phyloP scores from a whole-genome alignment of 192 early-diverging fungal species.

The Funneliformis geosporum region DNA sequence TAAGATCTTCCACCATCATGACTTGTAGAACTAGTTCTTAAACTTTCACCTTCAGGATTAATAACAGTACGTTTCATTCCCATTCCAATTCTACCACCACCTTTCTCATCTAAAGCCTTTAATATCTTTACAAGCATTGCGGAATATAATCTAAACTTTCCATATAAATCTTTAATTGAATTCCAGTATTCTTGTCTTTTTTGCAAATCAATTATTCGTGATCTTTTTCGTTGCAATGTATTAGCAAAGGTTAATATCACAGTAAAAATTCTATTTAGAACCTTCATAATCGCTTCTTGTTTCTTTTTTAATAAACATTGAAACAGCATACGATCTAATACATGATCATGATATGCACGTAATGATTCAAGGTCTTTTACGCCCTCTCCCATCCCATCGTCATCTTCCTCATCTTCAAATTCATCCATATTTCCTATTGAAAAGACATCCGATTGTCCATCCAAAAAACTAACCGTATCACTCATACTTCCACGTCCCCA shows the following conservation, averaged over 20 bases:
- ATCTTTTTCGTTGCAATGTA: slow-evolving; percentile 5
- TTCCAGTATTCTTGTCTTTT: not conserved
- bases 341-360: slow-evolving; percentile 46
- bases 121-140: slow-evolving; percentile 44
- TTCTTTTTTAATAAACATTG: slow-evolving; percentile 50
- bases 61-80: not conserved
- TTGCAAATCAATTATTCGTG: not conserved
- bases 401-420: slow-evolving; percentile 25
- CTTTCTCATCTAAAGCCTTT: slow-evolving; percentile 42
- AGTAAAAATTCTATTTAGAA: slow-evolving; percentile 42
- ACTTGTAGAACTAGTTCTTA: not conserved
- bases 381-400: slow-evolving; percentile 1
- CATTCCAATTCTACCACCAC: slow-evolving; percentile 27
- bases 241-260: slow-evolving; percentile 35
- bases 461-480: not conserved
- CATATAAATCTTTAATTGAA: slow-evolving; percentile 35
- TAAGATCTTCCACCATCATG: slow-evolving; percentile 13
- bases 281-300: slow-evolving; percentile 44
- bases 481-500: not conserved
- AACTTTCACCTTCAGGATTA: not conserved
- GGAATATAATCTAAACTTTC: slow-evolving; percentile 41
- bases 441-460: not conserved
- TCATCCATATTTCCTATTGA: not conserved
- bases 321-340: slow-evolving; percentile 49
- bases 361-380: slow-evolving; percentile 45